Conservation (phyloP, 768 basidiomycete species). For the Boletus rubropictus region DNA sequence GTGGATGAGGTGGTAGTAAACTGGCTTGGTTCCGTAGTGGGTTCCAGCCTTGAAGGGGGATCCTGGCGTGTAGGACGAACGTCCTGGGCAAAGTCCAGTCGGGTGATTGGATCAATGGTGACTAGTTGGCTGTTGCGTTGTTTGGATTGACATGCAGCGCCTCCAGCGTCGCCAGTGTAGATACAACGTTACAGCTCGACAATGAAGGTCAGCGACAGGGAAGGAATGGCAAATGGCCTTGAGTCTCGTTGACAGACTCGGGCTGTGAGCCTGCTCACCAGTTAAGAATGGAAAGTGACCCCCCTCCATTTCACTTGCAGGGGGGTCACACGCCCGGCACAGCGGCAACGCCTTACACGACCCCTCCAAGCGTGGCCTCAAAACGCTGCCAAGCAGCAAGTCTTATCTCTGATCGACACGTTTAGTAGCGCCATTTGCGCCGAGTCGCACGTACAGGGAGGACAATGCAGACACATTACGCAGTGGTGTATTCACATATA, state of each 20-base stretch:
- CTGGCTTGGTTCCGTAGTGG: conserved; percentile 30
- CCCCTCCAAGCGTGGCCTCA: too few relatives aligned
- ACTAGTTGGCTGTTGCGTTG: conserved; percentile 24
- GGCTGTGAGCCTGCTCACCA: conserved; percentile 22
- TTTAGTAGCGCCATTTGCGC: neutral
- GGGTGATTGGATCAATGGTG: conserved; percentile 67
- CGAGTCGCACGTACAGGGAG: too few relatives aligned
- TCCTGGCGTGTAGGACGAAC: conserved; percentile 38
- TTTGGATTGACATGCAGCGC: conserved; percentile 24
- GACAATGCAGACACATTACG: conserved; percentile 9
- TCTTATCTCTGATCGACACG: neutral
- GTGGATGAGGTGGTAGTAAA: conserved; percentile 19
- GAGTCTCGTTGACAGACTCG: conserved; percentile 21
- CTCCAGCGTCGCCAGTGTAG: conserved; percentile 19
- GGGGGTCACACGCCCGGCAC: conserved; percentile 11
- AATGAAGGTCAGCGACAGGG: conserved; percentile 19
- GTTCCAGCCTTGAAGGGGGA: conserved; percentile 45
- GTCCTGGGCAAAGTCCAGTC: conserved; percentile 54
- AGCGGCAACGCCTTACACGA: neutral
- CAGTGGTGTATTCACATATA: neutral
- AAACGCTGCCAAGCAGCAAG: too few relatives aligned
- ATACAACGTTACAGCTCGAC: conserved; percentile 13
- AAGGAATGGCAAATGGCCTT: conserved; percentile 15
- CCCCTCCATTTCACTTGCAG: conserved; percentile 18
- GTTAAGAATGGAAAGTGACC: conserved; percentile 25